These are phyloP conservation scores for Pythium chondricola DNA, from an alignment of 352 stramenopile genomes.

Conservation along the genomic window DNA sequence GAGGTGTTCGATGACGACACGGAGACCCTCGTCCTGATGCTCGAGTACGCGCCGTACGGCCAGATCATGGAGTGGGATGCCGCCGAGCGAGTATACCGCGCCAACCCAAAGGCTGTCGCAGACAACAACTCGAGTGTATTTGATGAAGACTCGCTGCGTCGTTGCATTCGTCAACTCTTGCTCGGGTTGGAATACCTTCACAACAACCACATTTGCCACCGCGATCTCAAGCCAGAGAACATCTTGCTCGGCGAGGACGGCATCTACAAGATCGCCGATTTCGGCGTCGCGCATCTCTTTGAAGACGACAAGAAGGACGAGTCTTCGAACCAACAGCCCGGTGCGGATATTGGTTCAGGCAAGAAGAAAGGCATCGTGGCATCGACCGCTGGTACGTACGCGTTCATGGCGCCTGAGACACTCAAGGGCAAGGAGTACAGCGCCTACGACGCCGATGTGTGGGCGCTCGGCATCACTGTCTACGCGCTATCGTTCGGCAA, in stretches of 20 bases:
- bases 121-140: slow-evolving; percentile 26
- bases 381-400: slow-evolving; percentile 76
- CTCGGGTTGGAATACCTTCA: slow-evolving; percentile 80
- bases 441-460: slow-evolving; percentile 81
- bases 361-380: slow-evolving; percentile 75
- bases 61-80: slow-evolving; percentile 86
- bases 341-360: slow-evolving; percentile 2
- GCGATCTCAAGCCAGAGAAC: slow-evolving; percentile 83
- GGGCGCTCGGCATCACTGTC: slow-evolving; percentile 81
- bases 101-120: slow-evolving; percentile 8
- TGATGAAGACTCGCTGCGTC: slow-evolving; percentile 44
- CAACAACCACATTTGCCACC: slow-evolving; percentile 83
- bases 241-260: slow-evolving; percentile 65
- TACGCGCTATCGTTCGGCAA: slow-evolving; percentile 73
- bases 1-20: slow-evolving; percentile 81
- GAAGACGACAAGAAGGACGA: slow-evolving; percentile 40
- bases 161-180: slow-evolving; percentile 65
- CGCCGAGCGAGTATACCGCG: slow-evolving; percentile 45
- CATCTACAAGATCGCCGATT: slow-evolving; percentile 81
- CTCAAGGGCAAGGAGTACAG: slow-evolving; percentile 74
- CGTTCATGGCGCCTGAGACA: slow-evolving; percentile 81
- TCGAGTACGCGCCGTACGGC: slow-evolving; percentile 75
- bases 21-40: slow-evolving; percentile 78
- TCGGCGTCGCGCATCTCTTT: slow-evolving; percentile 81
- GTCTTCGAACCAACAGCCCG: slow-evolving; percentile 16